Percentiles rank a stretch among this genome's conserved stretches.
phyloP scores from a whole-genome alignment of 352 stramenopile genomes.

The Lagenidium giganteum region DNA sequence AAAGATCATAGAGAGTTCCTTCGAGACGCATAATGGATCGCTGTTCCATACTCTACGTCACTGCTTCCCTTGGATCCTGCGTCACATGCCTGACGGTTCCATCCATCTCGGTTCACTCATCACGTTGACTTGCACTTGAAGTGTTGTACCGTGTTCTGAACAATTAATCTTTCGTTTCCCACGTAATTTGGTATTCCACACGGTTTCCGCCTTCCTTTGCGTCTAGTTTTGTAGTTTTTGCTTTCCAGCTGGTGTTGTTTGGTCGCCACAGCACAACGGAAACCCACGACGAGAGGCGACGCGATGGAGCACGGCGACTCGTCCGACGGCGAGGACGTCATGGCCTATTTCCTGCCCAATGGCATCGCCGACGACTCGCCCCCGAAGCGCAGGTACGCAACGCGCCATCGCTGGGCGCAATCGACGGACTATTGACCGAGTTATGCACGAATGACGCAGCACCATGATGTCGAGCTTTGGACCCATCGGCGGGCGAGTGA shows the following conservation, averaged over 20 bases:
- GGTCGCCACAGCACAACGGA: neutral
- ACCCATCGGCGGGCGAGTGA: conserved; percentile 14
- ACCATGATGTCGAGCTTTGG: conserved; percentile 12
- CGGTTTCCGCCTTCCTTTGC: too few species aligned
- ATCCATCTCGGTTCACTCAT: too few species aligned
- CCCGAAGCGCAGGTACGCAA: conserved; percentile 51
- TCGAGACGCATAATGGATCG: neutral
- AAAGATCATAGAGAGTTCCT: neutral
- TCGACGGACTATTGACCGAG: neutral
- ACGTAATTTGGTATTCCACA: too few species aligned
- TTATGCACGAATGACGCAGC: neutral
- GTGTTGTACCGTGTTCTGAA: too few species aligned
- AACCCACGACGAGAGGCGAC: neutral
- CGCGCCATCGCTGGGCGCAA: neutral
- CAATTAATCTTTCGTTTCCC: too few species aligned
- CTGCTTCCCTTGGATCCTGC: too few species aligned
- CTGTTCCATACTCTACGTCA: too few species aligned
- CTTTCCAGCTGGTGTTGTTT: too few species aligned
- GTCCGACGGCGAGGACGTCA: conserved; percentile 54
- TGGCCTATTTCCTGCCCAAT: conserved; percentile 83
- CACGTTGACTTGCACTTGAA: too few species aligned
- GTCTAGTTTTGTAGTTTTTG: conserved; percentile 12
- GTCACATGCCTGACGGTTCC: too few species aligned
- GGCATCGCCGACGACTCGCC: conserved; percentile 81
- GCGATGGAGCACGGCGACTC: conserved; percentile 27